Conservation (phyloP, 495 filamentous ascomycete genomes). For the Penicillium canariense region DNA sequence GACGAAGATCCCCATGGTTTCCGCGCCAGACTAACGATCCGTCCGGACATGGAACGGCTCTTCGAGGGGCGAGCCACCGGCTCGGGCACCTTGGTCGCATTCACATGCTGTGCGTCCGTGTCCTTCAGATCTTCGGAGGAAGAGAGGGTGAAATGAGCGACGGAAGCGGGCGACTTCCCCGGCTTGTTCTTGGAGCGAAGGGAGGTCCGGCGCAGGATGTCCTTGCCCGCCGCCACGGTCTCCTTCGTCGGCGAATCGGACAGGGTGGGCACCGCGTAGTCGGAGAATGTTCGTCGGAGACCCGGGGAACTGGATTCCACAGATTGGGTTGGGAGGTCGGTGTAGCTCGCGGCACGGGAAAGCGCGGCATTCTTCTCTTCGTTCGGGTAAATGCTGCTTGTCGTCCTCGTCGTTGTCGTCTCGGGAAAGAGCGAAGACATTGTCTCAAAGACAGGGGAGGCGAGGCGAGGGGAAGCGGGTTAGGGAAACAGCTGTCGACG, state of each 20-base stretch:
- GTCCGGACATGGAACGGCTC: slow-evolving; percentile 56
- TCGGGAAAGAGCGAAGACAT: slow-evolving; percentile 37
- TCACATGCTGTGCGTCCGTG: slow-evolving; percentile 14
- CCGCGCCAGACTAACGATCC: slow-evolving; percentile 63
- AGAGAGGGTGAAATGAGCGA: slow-evolving; percentile 38
- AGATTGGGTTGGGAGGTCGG: slow-evolving; percentile 36
- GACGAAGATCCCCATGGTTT: slow-evolving; percentile 68
- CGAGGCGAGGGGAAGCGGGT: slow-evolving; percentile 7
- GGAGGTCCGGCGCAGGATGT: slow-evolving; percentile 46
- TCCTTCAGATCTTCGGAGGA: slow-evolving; percentile 40
- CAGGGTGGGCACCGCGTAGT: slow-evolving; percentile 35
- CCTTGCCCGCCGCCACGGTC: slow-evolving; percentile 44
- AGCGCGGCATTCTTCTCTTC: slow-evolving; percentile 30
- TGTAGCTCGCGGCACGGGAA: slow-evolving; percentile 44
- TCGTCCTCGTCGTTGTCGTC: slow-evolving; percentile 12
- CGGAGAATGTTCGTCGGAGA: slow-evolving; percentile 47
- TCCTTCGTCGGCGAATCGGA: slow-evolving; percentile 43
- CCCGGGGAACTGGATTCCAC: slow-evolving; percentile 25
- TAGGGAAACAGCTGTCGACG: slow-evolving; percentile 13
- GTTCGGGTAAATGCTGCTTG: slow-evolving; percentile 16
- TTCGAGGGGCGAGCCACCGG: slow-evolving; percentile 45
- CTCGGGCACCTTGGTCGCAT: slow-evolving; percentile 29
- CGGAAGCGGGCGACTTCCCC: slow-evolving; percentile 23
- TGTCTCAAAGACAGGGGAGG: slow-evolving; percentile 16
- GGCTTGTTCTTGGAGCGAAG: slow-evolving; percentile 38